phyloP scores from a whole-genome alignment of 495 filamentous ascomycete genomes.

The Jackrogersella minutella region DNA sequence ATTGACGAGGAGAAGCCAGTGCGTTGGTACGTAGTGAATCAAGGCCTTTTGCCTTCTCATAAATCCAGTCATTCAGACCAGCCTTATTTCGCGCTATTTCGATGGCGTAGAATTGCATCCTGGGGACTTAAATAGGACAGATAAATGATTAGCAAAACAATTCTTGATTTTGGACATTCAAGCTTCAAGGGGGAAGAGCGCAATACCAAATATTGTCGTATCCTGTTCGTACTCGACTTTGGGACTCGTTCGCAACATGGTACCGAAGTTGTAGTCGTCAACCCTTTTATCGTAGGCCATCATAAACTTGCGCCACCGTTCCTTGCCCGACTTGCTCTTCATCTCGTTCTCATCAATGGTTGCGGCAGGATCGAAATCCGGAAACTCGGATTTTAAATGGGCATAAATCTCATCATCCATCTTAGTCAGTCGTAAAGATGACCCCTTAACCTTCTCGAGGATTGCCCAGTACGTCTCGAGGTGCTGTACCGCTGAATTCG shows the following conservation, averaged over 20 bases:
- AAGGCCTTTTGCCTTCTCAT: conserved; percentile 68
- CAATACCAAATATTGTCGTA: conserved; percentile 86
- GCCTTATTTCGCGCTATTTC: conserved; percentile 92
- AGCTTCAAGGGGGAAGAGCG: background rate
- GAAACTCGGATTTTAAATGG: conserved; percentile 85
- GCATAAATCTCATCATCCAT: conserved; percentile 93
- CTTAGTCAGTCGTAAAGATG: conserved; percentile 85
- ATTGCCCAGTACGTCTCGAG: conserved; percentile 97
- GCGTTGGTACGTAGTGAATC: too few species aligned
- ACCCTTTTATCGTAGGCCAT: conserved; percentile 91
- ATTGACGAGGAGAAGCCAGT: too few species aligned
- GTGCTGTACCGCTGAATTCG: conserved; percentile 79
- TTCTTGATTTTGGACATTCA: background rate
- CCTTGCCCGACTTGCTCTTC: conserved; percentile 98
- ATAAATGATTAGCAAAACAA: background rate
- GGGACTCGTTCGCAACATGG: conserved; percentile 81
- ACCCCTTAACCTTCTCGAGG: conserved; percentile 87
- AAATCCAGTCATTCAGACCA: conserved; percentile 96
- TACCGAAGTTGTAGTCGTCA: conserved; percentile 97
- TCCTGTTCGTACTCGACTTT: conserved; percentile 86
- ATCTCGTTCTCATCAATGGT: conserved; percentile 91
- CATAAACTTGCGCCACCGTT: conserved; percentile 94
- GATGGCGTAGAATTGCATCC: conserved; percentile 99
- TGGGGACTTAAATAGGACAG: conserved; percentile 59
- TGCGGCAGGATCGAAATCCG: conserved; percentile 83